These are phyloP conservation scores for Aspergillus japonicus DNA, from an alignment of 2,329 filamentous ascomycete genomes.

Conservation along the genomic window DNA sequence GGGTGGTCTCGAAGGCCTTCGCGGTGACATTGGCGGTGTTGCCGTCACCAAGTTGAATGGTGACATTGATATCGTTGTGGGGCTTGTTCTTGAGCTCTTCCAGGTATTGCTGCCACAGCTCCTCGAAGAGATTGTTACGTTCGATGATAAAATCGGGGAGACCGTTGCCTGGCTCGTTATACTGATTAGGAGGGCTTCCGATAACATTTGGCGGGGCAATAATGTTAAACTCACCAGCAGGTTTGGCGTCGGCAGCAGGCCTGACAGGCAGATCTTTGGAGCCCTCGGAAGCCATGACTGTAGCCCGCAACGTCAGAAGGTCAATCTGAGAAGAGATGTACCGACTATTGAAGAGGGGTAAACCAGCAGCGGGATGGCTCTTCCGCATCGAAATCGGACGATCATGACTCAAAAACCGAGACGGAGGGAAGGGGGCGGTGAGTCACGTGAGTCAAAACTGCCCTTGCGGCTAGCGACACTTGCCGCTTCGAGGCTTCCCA, in stretches of 20 bases:
- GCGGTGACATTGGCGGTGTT: constrained; percentile 51
- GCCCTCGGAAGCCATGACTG: constrained; percentile 35
- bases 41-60: constrained; percentile 44
- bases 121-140: constrained; percentile 83
- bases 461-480: constrained; percentile 38
- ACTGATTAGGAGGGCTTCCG: constrained; percentile 27
- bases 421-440: constrained; percentile 36
- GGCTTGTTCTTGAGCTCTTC: constrained; percentile 63
- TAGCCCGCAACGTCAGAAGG: constrained; percentile 15
- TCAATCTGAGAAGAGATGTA: constrained; percentile 22
- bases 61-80: constrained; percentile 51
- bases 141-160: constrained; percentile 77
- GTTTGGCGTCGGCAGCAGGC: constrained; percentile 31
- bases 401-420: constrained; percentile 14
- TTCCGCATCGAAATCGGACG: constrained; percentile 6
- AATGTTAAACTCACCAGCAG: constrained; percentile 23
- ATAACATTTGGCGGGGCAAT: constrained; percentile 36
- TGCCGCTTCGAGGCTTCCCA: constrained; percentile 47
- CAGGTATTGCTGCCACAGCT: constrained; percentile 79
- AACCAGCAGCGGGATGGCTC: constrained; percentile 15
- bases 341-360: constrained; percentile 15
- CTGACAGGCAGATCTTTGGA: constrained; percentile 39
- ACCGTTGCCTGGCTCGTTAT: constrained; percentile 31
- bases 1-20: constrained; percentile 89
- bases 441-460: constrained; percentile 34